A percentile compares a stretch with the other conserved stretches of the same genome.
Conservation (phyloP, 139 green algal species). For the Pedinophyceae sp. region DNA sequence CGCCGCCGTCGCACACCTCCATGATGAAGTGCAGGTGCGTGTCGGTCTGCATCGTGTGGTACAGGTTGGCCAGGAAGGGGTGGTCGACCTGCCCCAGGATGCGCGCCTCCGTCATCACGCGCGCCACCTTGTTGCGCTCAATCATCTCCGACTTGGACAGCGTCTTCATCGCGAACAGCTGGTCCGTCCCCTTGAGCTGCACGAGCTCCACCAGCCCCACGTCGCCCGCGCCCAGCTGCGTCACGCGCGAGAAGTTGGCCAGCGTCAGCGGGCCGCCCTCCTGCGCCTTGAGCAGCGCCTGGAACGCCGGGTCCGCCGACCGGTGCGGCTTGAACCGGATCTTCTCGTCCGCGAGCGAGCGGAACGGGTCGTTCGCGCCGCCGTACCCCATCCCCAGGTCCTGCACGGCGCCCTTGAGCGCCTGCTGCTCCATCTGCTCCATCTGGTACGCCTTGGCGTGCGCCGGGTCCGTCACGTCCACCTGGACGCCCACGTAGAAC, state of each 20-base stretch:
- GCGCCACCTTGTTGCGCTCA: constrained; percentile 85
- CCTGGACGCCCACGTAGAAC: constrained; percentile 87
- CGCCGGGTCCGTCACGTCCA: constrained; percentile 32
- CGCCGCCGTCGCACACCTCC: constrained; percentile 53
- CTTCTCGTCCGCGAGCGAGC: constrained; percentile 23
- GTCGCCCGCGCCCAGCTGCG: constrained; percentile 77
- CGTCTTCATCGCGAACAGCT: constrained; percentile 76
- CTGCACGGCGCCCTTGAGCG: constrained; percentile 22
- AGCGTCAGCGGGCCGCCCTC: constrained; percentile 45
- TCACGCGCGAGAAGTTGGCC: constrained; percentile 66
- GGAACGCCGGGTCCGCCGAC: constrained; percentile 20
- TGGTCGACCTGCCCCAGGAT: constrained; percentile 84
- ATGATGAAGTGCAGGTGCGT: constrained; percentile 76
- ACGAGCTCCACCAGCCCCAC: constrained; percentile 88
- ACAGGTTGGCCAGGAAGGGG: constrained; percentile 89
- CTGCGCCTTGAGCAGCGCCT: constrained; percentile 26
- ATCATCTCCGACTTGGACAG: constrained; percentile 95
- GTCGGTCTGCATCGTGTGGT: constrained; percentile 79
- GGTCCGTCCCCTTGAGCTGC: constrained; percentile 31
- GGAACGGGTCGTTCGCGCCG: constrained; percentile 43
- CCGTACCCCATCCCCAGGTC: constrained; percentile 9
- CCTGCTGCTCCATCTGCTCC: constrained; percentile 11
- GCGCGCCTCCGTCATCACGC: constrained; percentile 73
- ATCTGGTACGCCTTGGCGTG: background rate
- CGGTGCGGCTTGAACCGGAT: constrained; percentile 31